Conservation (phyloP, 192 early-diverging fungal species). For the Paraglomus brasilianum region DNA sequence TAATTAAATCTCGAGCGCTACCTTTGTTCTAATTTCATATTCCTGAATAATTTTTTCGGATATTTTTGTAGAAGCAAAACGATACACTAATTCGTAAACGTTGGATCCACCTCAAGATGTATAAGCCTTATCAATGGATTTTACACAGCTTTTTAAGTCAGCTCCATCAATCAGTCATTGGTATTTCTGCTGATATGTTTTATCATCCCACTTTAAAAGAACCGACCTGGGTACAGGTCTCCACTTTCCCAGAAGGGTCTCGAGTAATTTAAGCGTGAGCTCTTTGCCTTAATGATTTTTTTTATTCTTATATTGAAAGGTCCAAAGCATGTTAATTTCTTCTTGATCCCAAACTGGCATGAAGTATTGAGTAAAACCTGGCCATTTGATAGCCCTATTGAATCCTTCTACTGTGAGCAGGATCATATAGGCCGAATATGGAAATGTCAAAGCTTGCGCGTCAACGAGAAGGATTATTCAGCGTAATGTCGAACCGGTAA, state of each 20-base stretch:
- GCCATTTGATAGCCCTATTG: constrained; percentile 10
- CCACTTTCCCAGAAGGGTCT: background rate
- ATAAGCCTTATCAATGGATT: background rate
- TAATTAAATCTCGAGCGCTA: background rate
- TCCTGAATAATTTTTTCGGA: background rate
- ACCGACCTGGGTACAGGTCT: background rate
- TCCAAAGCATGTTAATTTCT: constrained; percentile 5
- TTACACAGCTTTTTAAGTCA: background rate
- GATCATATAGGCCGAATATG: constrained; percentile 1
- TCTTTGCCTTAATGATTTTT: constrained; percentile 7
- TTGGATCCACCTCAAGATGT: constrained; percentile 1
- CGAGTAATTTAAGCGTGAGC: background rate
- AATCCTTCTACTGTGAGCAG: constrained; percentile 8
- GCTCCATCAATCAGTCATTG: background rate
- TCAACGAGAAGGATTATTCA: background rate
- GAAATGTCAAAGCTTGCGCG: background rate
- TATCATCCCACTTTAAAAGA: constrained; percentile 19
- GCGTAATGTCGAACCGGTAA: background rate
- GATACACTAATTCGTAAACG: background rate
- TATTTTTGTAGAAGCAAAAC: constrained; percentile 3
- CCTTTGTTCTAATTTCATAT: background rate
- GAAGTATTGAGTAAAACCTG: background rate
- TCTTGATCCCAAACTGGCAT: constrained; percentile 19
- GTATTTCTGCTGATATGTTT: background rate
- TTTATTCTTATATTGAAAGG: background rate